Evolutionary conservation across 371 early-diverging fungal species (phyloP), one percentile per base, ranked within the genome.

Genomic region (Actinomortierella wolfii): DNA sequence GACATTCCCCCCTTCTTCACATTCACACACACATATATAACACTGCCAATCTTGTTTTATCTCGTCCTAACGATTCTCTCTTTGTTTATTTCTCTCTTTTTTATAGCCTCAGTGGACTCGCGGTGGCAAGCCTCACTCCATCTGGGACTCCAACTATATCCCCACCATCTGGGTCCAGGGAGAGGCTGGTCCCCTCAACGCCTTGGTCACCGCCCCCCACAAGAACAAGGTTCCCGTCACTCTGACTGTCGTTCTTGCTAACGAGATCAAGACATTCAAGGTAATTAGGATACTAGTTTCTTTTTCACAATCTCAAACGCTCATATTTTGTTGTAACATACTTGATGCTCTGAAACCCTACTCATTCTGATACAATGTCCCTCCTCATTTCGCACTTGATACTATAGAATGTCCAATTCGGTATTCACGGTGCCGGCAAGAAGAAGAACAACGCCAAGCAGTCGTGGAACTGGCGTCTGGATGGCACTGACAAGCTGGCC

Each of bases 391-490:
- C n/a, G n/a, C n/a, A n/a, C n/a, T n/a, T 34, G 11, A 34, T 34
- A 6, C 4, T 34, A 13, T 24, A 67, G 61, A 52, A 59, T 21
- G 79, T 78, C 24, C 34, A 34, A 17, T 84, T 84, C 41, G 81
- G 78, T 56, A 55, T 84, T 44, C 84, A 84, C 54, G 79, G 81
- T 59, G 78, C 84, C 15, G 84, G 84, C 43, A 81, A 81, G 61
- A 79, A 77, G 61, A 76, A 79, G 39, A 82, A 84, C 77, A 82
- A 82, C 47, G 81, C 81, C 68, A 84, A 84, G 63, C 84, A 84
- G 66, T 79, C 79, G 45, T 84, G 84, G 84, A 77, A 79, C 61
- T 79, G 79, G 79, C 44, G 43, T 1, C 66, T 82, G 39, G 57
- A 67, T 7, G 49, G 53, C 3, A 73, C 74, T 1, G 67, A 82